phyloP scores from a whole-genome alignment of 495 filamentous ascomycete genomes.

The Geoglossum glabrum region DNA sequence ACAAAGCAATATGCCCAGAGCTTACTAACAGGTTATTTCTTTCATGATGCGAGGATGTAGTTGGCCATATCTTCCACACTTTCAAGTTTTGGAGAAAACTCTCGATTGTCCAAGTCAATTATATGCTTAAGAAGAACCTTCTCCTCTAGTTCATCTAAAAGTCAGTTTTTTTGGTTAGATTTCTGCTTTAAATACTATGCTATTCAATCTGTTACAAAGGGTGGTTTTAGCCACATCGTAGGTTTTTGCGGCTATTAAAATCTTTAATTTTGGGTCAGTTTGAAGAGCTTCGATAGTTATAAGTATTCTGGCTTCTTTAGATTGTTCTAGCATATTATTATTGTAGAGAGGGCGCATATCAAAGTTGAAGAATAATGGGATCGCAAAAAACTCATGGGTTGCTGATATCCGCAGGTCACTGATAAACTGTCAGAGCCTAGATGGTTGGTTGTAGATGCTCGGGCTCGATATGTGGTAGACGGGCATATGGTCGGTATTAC shows the following conservation, averaged over 20 bases:
- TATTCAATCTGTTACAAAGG: not conserved
- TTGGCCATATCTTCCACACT: not conserved
- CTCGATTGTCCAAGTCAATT: not conserved
- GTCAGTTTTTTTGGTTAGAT: not conserved
- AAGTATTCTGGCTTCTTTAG: not conserved
- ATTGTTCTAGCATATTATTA: not conserved
- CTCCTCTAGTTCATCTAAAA: not conserved
- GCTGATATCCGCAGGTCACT: too few species aligned
- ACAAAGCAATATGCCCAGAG: not conserved
- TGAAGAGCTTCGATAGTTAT: not conserved
- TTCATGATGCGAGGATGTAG: not conserved
- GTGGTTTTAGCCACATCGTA: not conserved
- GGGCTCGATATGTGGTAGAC: too few species aligned
- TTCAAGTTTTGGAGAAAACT: not conserved
- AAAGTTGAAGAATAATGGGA: too few species aligned
- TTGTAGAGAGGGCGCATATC: not conserved
- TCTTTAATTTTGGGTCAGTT: not conserved
- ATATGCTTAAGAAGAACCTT: not conserved
- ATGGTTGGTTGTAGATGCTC: too few species aligned
- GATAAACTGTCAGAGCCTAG: too few species aligned
- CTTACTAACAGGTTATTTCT: not conserved
- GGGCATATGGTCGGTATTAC: too few species aligned
- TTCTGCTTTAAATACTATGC: not conserved
- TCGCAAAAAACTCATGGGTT: too few species aligned
- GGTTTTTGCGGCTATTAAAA: not conserved